Percentiles rank a stretch among this genome's conserved stretches.
These are phyloP conservation scores for Pichia sp. DNA, from an alignment of 1,139 yeast genomes.

Conservation along the genomic window DNA sequence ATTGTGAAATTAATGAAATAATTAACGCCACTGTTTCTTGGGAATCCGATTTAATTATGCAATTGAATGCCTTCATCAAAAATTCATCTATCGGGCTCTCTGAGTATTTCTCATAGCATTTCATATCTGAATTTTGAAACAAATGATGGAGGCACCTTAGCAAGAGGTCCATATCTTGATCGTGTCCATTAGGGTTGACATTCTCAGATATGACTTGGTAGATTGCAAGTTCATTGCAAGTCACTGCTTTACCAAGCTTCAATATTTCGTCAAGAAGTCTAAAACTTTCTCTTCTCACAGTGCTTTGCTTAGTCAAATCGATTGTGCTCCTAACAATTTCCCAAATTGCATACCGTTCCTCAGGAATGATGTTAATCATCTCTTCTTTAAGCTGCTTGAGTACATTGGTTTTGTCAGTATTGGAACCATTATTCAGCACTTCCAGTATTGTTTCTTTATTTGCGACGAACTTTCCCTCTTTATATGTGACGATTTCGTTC, in stretches of 20 bases:
- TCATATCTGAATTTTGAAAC: conserved; percentile 51
- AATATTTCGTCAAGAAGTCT: conserved; percentile 52
- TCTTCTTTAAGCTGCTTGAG: conserved; percentile 46
- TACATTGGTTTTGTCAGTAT: conserved; percentile 40
- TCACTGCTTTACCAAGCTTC: conserved; percentile 39
- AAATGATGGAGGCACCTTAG: conserved; percentile 44
- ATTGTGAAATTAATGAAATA: conserved; percentile 6
- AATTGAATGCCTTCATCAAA: conserved; percentile 21
- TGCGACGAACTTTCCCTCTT: conserved; percentile 43
- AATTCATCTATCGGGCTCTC: conserved; percentile 38
- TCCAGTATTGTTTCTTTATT: conserved; percentile 39
- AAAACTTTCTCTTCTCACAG: conserved; percentile 49
- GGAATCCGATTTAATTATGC: background rate
- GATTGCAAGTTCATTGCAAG: conserved; percentile 45
- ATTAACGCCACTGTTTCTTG: conserved; percentile 6
- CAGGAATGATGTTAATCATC: conserved; percentile 45
- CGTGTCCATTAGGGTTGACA: conserved; percentile 37
- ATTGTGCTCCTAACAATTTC: conserved; percentile 56
- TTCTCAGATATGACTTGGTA: conserved; percentile 52
- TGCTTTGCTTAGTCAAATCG: conserved; percentile 32
- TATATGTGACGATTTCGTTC: conserved; percentile 3
- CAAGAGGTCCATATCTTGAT: conserved; percentile 48
- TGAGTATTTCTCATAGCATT: conserved; percentile 43
- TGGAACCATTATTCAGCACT: conserved; percentile 33
- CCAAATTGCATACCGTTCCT: conserved; percentile 73